Evolutionary conservation across 2,329 filamentous ascomycete genomes (phyloP).

Genomic region (Daldinia sp.): DNA sequence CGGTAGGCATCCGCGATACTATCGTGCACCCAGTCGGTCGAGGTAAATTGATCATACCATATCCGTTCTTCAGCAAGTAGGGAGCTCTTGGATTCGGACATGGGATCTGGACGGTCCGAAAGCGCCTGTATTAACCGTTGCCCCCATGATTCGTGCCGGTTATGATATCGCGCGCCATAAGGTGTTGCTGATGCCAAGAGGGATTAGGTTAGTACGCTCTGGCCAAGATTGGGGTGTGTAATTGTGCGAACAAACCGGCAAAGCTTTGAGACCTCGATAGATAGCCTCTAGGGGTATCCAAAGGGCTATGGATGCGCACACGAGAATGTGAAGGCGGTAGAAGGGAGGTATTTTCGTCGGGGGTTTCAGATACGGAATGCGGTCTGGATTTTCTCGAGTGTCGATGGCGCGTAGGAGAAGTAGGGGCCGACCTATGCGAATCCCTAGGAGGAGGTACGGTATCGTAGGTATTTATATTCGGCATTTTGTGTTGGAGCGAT

Average conservation of each 20-base stretch:
- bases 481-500: slow-evolving; percentile 23
- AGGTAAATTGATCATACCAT: slow-evolving; percentile 99
- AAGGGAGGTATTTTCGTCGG: slow-evolving; percentile 57
- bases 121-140: slow-evolving; percentile 70
- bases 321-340: slow-evolving; percentile 53
- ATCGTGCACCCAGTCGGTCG: slow-evolving; percentile 98
- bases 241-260: slow-evolving; percentile 47
- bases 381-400: slow-evolving; percentile 39
- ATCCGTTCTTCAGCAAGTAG: slow-evolving; percentile 83
- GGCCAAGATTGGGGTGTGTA: background rate
- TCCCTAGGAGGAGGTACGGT: slow-evolving; percentile 30
- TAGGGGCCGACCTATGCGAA: slow-evolving; percentile 32
- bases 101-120: slow-evolving; percentile 63
- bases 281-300: slow-evolving; percentile 37
- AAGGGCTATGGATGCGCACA: slow-evolving; percentile 52
- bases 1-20: slow-evolving; percentile 94
- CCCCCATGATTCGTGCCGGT: slow-evolving; percentile 66
- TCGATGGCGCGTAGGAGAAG: slow-evolving; percentile 37
- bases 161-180: slow-evolving; percentile 57
- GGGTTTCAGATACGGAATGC: slow-evolving; percentile 39
- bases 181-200: slow-evolving; percentile 26
- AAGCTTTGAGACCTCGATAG: slow-evolving; percentile 56
- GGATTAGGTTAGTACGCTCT: background rate
- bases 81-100: slow-evolving; percentile 71
- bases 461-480: slow-evolving; percentile 30